Base-by-base conservation (phyloP, 2,329 filamentous ascomycete species). In the Nemania abortiva region DNA sequence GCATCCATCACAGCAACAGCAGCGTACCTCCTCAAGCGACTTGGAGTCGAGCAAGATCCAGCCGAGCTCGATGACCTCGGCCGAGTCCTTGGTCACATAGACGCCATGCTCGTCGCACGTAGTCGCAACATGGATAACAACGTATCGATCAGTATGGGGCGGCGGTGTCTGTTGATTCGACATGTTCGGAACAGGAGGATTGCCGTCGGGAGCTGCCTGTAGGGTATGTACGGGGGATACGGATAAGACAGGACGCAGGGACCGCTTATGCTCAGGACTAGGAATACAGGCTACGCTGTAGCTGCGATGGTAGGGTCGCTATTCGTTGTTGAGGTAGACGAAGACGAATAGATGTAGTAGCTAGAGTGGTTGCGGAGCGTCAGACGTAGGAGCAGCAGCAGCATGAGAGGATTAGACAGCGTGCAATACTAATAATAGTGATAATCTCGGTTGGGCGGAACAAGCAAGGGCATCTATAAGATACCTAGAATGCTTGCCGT, bases 91-190 rank as follows among this genome's bases (percentile, higher is more conserved):
- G 69, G 96, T 99, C 68, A 99, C 96, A 82, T 99, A 99, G 74
- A 99, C 96, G 72, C 96, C 96, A 84, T 99, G 96, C 82, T 99
- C 96, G 82, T 99, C 96, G 84, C 96, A 99, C 75, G 96, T 99
- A 42, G 96, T 99, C 73, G 96, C 96, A 79, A 98, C 95, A 83
- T 99, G 96, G 81, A 98, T 97, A 79, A 99, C 93, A 74, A 98
- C 92, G 84, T 97, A 99, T 82, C 95, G 93, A 85, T 99, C 96
- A 83, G 97, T 89, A 84, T 92, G 92, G 76, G 90, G 87, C 75
- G 89, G 88, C 59, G 85, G 86, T 80, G 80, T 79, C 75, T 84
- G 84, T 70, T 83, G 82, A 70, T 81, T 81, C 65, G 84, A 83
- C 81, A 86, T 86, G 71, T 71, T 81, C 74, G 68, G 53, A 72